Evolutionary conservation across 805 yeast species (phyloP).

Genomic region (Myxozyma vanderwaltii): DNA sequence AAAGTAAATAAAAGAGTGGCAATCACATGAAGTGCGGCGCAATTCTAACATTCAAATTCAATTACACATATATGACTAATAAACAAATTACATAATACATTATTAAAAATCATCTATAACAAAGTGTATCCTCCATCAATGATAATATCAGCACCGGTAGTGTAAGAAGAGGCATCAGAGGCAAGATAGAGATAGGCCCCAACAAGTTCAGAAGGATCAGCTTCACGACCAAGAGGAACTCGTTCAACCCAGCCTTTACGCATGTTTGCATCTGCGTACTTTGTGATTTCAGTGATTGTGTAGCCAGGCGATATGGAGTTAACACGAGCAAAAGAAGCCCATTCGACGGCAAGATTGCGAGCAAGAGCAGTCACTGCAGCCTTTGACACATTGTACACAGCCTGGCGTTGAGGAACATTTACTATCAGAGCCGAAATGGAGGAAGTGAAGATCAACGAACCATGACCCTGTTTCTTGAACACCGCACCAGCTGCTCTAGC

Average conservation of each 20-base stretch:
- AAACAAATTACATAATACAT: not conserved
- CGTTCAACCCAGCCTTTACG: conserved; percentile 53
- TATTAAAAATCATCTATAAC: not conserved
- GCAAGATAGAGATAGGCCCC: conserved; percentile 56
- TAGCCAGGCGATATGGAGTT: conserved; percentile 56
- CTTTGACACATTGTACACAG: conserved; percentile 57
- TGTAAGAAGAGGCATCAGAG: conserved; percentile 50
- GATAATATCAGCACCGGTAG: conserved; percentile 57
- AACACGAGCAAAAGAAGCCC: conserved; percentile 57
- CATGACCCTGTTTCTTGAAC: conserved; percentile 16
- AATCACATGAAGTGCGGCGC: not conserved
- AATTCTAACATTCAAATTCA: too few relatives aligned
- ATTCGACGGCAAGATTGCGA: conserved; percentile 55
- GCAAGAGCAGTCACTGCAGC: conserved; percentile 57
- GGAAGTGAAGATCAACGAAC: conserved; percentile 49
- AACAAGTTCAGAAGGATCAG: conserved; percentile 55
- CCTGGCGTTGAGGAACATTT: conserved; percentile 57
- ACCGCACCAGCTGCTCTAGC: conserved; percentile 65
- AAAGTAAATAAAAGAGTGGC: not conserved
- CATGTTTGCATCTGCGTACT: conserved; percentile 52
- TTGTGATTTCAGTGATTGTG: conserved; percentile 55
- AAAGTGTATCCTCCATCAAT: conserved; percentile 49
- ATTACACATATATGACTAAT: too few relatives aligned
- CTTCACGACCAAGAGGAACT: conserved; percentile 57
- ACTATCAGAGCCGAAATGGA: conserved; percentile 58